A percentile compares a stretch with the other conserved stretches of the same genome.
Evolutionary conservation across 306 rosid species (phyloP).

Genomic region (Hippophae gyantsensis): DNA sequence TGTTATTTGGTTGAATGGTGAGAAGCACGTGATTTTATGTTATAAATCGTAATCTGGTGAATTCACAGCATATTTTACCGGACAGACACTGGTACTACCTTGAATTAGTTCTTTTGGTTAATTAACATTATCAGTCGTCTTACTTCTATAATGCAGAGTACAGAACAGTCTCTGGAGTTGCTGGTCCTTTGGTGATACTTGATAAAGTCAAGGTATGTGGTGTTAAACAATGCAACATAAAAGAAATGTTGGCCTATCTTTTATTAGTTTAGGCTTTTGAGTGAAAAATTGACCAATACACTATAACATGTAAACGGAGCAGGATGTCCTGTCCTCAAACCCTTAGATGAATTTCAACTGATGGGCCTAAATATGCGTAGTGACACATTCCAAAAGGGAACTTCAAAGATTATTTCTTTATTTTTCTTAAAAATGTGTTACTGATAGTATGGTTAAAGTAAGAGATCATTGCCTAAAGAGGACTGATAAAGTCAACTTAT

Average conservation of each 20-base stretch:
- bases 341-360: no score
- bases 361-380: no score
- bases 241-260: neutral
- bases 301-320: no score
- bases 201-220: slow-evolving; percentile 87
- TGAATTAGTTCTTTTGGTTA: neutral
- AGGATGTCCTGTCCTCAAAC: no score
- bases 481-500: no score
- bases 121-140: slow-evolving; percentile 4
- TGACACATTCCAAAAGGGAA: no score
- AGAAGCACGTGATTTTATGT: neutral
- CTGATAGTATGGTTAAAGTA: no score
- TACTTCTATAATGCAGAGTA: slow-evolving; percentile 54
- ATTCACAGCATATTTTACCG: neutral
- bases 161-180: slow-evolving; percentile 98
- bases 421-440: no score
- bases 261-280: neutral
- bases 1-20: slow-evolving; percentile 2
- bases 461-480: no score
- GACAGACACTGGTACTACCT: neutral
- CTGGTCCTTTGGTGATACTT: slow-evolving; percentile 97
- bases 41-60: slow-evolving; percentile 1
- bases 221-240: slow-evolving; percentile 2
- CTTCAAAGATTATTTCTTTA: no score
- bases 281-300: neutral